Evolutionary conservation across 257 asterid species (phyloP).

Genomic region (Forsythia viridissima): DNA sequence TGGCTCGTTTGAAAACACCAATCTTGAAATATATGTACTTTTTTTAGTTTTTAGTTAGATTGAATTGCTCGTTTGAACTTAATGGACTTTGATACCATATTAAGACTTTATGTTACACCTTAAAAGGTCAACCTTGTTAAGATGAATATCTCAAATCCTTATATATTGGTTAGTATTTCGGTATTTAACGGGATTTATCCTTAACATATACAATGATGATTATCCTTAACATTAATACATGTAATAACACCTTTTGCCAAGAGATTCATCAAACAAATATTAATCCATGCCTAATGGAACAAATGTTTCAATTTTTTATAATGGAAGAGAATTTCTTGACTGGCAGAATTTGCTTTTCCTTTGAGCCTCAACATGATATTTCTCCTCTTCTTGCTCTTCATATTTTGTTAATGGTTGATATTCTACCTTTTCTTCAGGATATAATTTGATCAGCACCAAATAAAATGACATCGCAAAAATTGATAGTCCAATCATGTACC

Average conservation of each 20-base stretch:
- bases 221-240: neutral
- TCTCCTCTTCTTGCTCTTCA: conserved; percentile 33
- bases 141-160: no score
- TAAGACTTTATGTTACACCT: no score
- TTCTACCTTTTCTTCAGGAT: conserved; percentile 40
- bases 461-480: conserved; percentile 42
- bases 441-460: conserved; percentile 10
- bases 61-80: no score
- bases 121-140: no score
- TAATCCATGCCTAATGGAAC: neutral
- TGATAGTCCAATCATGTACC: conserved; percentile 49
- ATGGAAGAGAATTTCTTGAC: conserved; percentile 28
- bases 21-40: no score
- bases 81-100: no score
- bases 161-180: no score
- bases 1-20: no score
- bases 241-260: neutral
- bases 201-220: no score
- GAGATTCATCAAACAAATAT: neutral
- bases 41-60: no score
- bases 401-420: conserved; percentile 39
- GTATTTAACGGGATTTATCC: no score
- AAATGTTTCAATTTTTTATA: conserved; percentile 18
- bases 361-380: conserved; percentile 26
- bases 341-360: conserved; percentile 15